Conservation (phyloP, 345 rosid genomes). For the Schrenkiella parvula region DNA sequence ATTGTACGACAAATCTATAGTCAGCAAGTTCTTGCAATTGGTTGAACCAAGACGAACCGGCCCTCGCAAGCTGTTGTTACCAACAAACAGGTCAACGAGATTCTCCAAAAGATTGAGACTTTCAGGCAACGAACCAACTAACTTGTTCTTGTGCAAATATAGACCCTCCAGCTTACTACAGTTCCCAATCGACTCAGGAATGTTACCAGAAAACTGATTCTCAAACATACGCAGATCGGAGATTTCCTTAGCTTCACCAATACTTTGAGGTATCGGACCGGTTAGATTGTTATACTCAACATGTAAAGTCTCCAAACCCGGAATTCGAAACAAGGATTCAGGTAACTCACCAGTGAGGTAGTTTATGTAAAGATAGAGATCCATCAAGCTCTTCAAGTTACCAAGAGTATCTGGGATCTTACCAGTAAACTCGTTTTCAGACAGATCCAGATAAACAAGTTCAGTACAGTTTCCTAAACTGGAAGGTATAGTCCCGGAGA, state of each 20-base stretch:
- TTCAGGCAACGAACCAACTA: constrained; percentile 55
- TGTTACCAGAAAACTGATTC: constrained; percentile 55
- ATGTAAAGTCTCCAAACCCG: constrained; percentile 32
- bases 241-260: constrained; percentile 46
- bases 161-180: constrained; percentile 47
- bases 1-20: constrained; percentile 58
- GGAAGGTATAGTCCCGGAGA: constrained; percentile 51
- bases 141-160: constrained; percentile 40
- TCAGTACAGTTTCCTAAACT: constrained; percentile 48
- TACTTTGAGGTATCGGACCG: constrained; percentile 60
- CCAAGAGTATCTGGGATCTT: constrained; percentile 40
- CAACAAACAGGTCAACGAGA: constrained; percentile 43
- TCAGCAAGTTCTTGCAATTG: constrained; percentile 43
- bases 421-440: constrained; percentile 53
- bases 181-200: constrained; percentile 64
- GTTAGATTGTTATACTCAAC: constrained; percentile 47
- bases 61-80: constrained; percentile 47
- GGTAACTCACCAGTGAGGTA: constrained; percentile 58
- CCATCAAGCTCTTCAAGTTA: constrained; percentile 34
- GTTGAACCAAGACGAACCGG: constrained; percentile 44
- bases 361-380: constrained; percentile 42
- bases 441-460: constrained; percentile 53
- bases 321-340: constrained; percentile 44
- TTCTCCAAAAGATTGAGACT: constrained; percentile 51
- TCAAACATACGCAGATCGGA: constrained; percentile 32